phyloP scores from a whole-genome alignment of 306 rosid genomes.

The Dalbergia cultrata region DNA sequence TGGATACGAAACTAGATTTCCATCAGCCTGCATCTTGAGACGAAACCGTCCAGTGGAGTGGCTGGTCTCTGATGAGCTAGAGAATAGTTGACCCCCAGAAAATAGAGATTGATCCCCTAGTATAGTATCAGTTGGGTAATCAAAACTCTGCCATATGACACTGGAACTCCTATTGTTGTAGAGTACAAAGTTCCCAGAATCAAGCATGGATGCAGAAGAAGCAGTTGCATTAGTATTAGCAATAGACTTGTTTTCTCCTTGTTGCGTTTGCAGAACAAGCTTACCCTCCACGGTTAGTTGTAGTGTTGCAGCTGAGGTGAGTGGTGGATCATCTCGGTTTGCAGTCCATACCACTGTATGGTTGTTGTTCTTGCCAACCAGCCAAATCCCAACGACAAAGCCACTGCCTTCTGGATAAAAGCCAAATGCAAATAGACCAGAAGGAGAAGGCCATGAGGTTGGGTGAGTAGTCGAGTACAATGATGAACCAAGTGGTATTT shows the following conservation, averaged over 20 bases:
- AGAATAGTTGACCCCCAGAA: rapidly evolving
- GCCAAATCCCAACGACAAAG: slow-evolving; percentile 51
- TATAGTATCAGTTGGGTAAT: slow-evolving; percentile 46
- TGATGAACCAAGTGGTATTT: neutral
- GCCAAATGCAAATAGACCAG: slow-evolving; percentile 56
- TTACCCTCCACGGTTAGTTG: slow-evolving; percentile 30
- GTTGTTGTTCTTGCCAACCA: neutral
- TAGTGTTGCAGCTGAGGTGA: slow-evolving; percentile 24
- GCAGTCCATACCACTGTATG: slow-evolving; percentile 50
- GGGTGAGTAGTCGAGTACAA: slow-evolving; percentile 21
- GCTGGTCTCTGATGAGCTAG: slow-evolving; percentile 37
- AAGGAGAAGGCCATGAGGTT: slow-evolving; percentile 44
- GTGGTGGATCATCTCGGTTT: slow-evolving; percentile 12
- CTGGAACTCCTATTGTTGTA: neutral
- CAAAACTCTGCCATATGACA: slow-evolving; percentile 49
- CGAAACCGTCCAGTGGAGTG: slow-evolving; percentile 40
- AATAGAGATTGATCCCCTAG: slow-evolving; percentile 49
- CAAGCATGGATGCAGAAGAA: slow-evolving; percentile 47
- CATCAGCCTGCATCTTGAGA: rapidly evolving
- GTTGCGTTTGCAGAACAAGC: neutral
- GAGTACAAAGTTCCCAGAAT: slow-evolving; percentile 57
- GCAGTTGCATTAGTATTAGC: neutral
- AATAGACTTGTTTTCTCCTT: neutral
- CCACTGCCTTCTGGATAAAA: slow-evolving; percentile 44
- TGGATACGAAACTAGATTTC: slow-evolving; percentile 40